Evolutionary conservation across 139 green algal species (phyloP), one percentile per base, ranked within the genome.

Genomic region (Chlamydomonas sphaeroides): DNA sequence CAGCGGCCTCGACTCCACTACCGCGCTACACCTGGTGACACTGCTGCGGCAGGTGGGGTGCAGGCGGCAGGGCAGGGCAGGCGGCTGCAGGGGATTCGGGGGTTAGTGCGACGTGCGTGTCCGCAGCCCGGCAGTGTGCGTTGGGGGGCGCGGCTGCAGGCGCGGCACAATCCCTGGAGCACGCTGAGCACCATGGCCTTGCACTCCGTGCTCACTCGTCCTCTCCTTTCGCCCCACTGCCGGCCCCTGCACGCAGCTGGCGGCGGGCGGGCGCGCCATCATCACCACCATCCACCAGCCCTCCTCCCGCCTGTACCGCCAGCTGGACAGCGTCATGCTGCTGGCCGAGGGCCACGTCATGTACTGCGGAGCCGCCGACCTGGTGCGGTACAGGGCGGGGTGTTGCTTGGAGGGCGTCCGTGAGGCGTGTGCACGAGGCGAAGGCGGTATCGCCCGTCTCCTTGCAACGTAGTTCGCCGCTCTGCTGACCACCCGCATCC

Each of bases 221-320:
- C n/a, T n/a, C n/a, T n/a, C n/a, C n/a, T n/a, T n/a, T n/a, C n/a
- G n/a, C n/a, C n/a, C n/a, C n/a, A n/a, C n/a, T n/a, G n/a, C n/a
- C n/a, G n/a, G 1, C 56, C 23, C 36, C 56, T 56, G 28, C n/a
- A 18, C 56, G 3, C 74, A 81, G 74, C 89, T 98, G 67, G 92
- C 93, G 0, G 18, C 87, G 32, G 93, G 91, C 18, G 94, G 95
- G 39, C 88, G 92, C 26, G 86, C 92, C 23, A 89, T 98, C 48
- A 61, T 97, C 2, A 95, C 93, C 68, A 98, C 95, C 71, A 98
- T 98, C 80, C 95, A 98, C 86, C 95, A 98, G 90, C 95, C 96
- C 36, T 93, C 88, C 70, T 91, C 81, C 0, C 89, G 93, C 36
- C 87, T 97, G 36, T 97, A 93, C 86, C 85, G 93, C 35, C 87